phyloP scores from a whole-genome alignment of 352 stramenopile species.

The Phytophthora chlamydospora region DNA sequence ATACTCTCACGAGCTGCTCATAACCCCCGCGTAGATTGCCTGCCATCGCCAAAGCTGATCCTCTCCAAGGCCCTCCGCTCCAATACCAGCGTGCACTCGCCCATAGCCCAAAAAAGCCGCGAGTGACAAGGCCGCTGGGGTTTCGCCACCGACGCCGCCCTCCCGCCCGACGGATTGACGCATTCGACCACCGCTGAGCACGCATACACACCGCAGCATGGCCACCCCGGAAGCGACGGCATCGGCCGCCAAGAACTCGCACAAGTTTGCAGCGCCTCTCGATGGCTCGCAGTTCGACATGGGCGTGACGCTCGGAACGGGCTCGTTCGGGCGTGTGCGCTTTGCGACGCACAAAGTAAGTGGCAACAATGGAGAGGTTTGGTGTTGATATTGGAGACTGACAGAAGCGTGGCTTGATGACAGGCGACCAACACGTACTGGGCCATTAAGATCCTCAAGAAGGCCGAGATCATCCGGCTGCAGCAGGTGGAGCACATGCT shows the following conservation, averaged over 20 bases:
- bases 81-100: slow-evolving; percentile 24
- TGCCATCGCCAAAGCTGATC: slow-evolving; percentile 21
- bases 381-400: background rate
- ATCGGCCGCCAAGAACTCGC: slow-evolving; percentile 37
- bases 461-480: slow-evolving; percentile 95
- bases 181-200: slow-evolving; percentile 33
- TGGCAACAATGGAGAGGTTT: slow-evolving; percentile 4
- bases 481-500: slow-evolving; percentile 98
- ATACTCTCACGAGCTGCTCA: slow-evolving; percentile 19
- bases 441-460: slow-evolving; percentile 99
- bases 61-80: slow-evolving; percentile 3
- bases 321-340: slow-evolving; percentile 96
- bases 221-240: slow-evolving; percentile 27
- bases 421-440: slow-evolving; percentile 91
- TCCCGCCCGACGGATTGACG: slow-evolving; percentile 23
- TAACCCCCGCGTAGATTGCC: slow-evolving; percentile 24
- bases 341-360: slow-evolving; percentile 95
- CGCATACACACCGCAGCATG: slow-evolving; percentile 22
- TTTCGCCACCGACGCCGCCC: slow-evolving; percentile 26
- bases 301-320: slow-evolving; percentile 96
- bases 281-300: slow-evolving; percentile 94
- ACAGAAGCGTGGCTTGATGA: slow-evolving; percentile 2
- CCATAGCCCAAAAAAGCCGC: slow-evolving; percentile 42
- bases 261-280: slow-evolving; percentile 70
- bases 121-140: slow-evolving; percentile 31